A percentile compares a stretch with the other conserved stretches of the same genome.
phyloP scores from a whole-genome alignment of 441 rosid genomes.

The Iberis amara region DNA sequence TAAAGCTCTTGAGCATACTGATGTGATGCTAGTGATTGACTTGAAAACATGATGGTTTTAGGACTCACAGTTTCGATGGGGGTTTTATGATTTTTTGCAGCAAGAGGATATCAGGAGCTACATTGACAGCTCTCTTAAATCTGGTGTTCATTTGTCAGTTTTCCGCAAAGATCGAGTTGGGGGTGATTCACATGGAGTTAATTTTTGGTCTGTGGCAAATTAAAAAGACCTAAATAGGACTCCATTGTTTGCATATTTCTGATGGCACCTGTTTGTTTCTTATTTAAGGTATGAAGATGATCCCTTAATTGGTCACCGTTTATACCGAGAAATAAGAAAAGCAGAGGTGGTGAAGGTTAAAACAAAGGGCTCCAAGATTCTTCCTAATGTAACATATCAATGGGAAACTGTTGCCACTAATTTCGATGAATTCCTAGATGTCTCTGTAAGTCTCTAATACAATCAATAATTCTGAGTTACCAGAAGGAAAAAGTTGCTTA shows the following conservation, averaged over 20 bases:
- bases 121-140: constrained; percentile 75
- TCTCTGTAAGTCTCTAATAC: constrained; percentile 57
- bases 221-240: background rate
- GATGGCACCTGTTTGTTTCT: constrained; percentile 28
- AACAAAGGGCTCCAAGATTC: constrained; percentile 69
- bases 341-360: constrained; percentile 60
- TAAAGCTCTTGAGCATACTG: constrained; percentile 10
- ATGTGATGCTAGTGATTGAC: constrained; percentile 13
- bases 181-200: constrained; percentile 82
- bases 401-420: constrained; percentile 96
- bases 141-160: constrained; percentile 59
- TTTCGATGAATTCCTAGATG: constrained; percentile 87
- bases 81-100: constrained; percentile 36
- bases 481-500: background rate
- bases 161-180: constrained; percentile 86
- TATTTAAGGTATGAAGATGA: constrained; percentile 82
- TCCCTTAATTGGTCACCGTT: constrained; percentile 69
- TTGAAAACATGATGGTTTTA: background rate
- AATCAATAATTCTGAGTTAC: constrained; percentile 2
- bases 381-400: constrained; percentile 50
- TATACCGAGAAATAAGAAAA: constrained; percentile 81
- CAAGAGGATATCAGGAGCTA: constrained; percentile 86
- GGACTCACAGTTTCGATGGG: background rate
- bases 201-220: constrained; percentile 53
- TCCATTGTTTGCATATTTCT: constrained; percentile 20